Evolutionary conservation across 352 stramenopile species (phyloP), one percentile per base, ranked within the genome.

Genomic region (Peronospora tabacina): DNA sequence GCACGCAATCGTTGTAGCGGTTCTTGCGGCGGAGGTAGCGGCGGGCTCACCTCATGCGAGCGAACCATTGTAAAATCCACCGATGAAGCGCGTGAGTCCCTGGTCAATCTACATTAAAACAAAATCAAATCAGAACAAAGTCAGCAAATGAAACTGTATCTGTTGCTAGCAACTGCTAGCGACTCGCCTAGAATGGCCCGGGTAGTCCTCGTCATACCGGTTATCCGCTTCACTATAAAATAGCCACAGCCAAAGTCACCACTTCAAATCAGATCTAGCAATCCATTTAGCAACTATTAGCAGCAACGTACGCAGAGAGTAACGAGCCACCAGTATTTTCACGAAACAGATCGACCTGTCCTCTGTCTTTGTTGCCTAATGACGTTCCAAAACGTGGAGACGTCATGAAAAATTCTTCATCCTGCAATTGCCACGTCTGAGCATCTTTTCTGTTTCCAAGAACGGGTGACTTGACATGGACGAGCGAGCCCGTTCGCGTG

Each of bases 11-110:
- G 74, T 58, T 87, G 73, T 8, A 83, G 50, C 11, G 75, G 72
- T 30, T 90, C 76, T 36, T 81, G 68, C 2, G 70, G 58, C 15
- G 75, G 79, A n/a, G 79, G 79, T 5, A 90, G 51, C 33, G 79
- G 79, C 15, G 79, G 79, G 17, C 74, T 88, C 34, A 84, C 45
- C 7, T 84, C 68, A 7, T 55, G 47, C 10, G 68, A 63, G 1
- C 64, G 72, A 47, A 47, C 67, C 38, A 81, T 67, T 29, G 76
- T 90, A 41, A 90, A 87, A 64, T 90, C 79, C 20, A 88, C 74
- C 7, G 79, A 90, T 7, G 75, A 85, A 4, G 79, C 79, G 29
- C 79, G 74, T 9, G 66, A 73, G 59, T 90, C 79, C 51, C 88
- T 88, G 1, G 75, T 78, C 17, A 68, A 51, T 30, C 65, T 72